Percentiles rank a stretch among this genome's conserved stretches.
These are phyloP conservation scores for Silene vulgaris DNA, from an alignment of 179 eudicot species.

Conservation along the genomic window DNA sequence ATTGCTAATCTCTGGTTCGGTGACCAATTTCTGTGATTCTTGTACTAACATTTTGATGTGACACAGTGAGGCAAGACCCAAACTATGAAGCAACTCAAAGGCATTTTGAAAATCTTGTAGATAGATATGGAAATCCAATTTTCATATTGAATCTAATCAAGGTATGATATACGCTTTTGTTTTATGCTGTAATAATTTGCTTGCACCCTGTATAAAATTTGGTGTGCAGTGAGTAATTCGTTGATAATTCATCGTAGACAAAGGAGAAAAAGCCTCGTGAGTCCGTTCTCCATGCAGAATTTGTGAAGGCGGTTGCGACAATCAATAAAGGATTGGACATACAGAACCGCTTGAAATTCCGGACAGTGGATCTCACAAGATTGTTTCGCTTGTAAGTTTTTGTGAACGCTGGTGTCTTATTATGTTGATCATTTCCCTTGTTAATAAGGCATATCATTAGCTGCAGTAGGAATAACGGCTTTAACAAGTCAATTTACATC, in stretches of 20 bases:
- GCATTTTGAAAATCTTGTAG: conserved; percentile 82
- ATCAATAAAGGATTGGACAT: conserved; percentile 65
- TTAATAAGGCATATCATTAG: not conserved
- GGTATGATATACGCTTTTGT: conserved; percentile 35
- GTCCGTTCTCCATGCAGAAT: conserved; percentile 81
- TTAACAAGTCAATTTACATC: conserved; percentile 7
- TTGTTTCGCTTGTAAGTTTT: conserved; percentile 53
- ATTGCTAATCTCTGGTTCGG: no score
- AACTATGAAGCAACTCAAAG: conserved; percentile 72
- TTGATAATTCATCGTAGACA: conserved; percentile 40
- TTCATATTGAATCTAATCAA: conserved; percentile 80
- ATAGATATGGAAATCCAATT: conserved; percentile 92
- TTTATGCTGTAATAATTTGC: not conserved
- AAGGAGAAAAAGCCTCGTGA: conserved; percentile 93
- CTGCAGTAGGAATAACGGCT: not conserved
- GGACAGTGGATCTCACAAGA: conserved; percentile 80
- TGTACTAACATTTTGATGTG: conserved; percentile 25
- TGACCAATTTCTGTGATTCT: conserved; percentile 21
- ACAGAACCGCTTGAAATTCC: conserved; percentile 72
- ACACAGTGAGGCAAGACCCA: conserved; percentile 56
- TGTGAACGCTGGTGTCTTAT: not conserved
- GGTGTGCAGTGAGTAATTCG: conserved; percentile 9
- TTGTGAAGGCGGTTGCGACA: conserved; percentile 73
- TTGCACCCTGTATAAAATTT: not conserved
- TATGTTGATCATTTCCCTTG: not conserved